Conservation (phyloP, 495 filamentous ascomycete species). For the Penicillium silybi region DNA sequence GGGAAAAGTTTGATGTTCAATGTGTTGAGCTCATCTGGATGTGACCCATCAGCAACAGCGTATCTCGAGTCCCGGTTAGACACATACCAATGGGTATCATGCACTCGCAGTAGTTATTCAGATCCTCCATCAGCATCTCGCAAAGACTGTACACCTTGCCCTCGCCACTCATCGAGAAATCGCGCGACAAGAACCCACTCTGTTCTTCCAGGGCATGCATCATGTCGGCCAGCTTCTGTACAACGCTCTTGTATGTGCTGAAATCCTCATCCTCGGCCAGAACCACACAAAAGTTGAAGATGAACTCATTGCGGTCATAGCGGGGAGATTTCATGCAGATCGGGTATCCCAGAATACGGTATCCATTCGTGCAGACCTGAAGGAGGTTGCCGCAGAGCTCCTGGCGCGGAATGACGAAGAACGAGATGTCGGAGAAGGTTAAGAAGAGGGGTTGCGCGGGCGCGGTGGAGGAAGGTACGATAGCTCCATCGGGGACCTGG, state of each 20-base stretch:
- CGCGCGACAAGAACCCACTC: conserved; percentile 61
- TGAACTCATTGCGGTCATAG: conserved; percentile 91
- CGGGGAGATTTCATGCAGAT: conserved; percentile 73
- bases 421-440: conserved; percentile 75
- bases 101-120: conserved; percentile 97
- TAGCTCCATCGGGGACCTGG: conserved; percentile 60
- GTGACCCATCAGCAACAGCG: conserved; percentile 11
- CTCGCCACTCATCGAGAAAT: conserved; percentile 44
- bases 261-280: conserved; percentile 67
- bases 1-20: conserved; percentile 96
- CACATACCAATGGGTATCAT: conserved; percentile 85
- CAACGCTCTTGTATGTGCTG: conserved; percentile 73
- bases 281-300: conserved; percentile 94
- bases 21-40: conserved; percentile 80
- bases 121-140: conserved; percentile 87
- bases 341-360: conserved; percentile 82
- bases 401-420: conserved; percentile 89
- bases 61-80: background rate
- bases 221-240: conserved; percentile 75
- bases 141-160: conserved; percentile 75
- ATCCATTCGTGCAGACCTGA: conserved; percentile 69
- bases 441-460: conserved; percentile 63
- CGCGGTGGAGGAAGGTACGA: conserved; percentile 55
- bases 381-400: conserved; percentile 82
- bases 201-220: conserved; percentile 89